Conservation (phyloP, 2,329 filamentous ascomycete genomes). For the Pyricularia pennisetigena region DNA sequence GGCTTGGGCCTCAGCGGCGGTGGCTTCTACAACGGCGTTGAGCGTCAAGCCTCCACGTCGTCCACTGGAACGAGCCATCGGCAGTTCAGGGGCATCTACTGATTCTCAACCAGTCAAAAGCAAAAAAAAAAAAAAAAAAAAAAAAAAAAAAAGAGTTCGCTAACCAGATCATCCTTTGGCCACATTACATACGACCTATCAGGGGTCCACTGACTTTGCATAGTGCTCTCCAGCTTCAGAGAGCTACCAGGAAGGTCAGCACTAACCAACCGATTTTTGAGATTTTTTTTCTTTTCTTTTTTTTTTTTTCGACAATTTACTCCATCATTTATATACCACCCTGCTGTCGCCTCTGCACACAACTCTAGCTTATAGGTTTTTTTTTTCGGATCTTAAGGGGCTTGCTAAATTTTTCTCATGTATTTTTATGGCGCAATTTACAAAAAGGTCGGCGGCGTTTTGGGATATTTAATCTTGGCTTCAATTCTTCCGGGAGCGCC, state of each 20-base stretch:
- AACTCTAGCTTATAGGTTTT: neutral
- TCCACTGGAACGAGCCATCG: neutral
- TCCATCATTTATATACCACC: neutral
- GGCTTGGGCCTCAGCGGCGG: slow-evolving; percentile 1
- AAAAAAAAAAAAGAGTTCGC: neutral
- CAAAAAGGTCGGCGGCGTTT: neutral
- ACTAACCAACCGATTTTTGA: neutral
- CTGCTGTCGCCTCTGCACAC: neutral
- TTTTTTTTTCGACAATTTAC: neutral
- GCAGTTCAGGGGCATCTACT: neutral
- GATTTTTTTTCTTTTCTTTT: no score
- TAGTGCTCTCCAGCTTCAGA: neutral
- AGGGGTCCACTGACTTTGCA: neutral
- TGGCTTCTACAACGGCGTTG: neutral
- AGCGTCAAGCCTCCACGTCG: neutral
- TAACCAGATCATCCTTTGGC: neutral
- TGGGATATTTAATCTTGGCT: neutral
- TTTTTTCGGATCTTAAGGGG: neutral
- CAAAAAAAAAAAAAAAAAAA: no score
- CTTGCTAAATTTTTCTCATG: neutral
- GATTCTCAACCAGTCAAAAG: neutral
- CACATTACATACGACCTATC: neutral
- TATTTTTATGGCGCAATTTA: neutral
- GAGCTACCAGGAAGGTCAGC: neutral
- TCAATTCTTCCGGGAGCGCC: neutral